Evolutionary conservation across 306 rosid genomes (phyloP), one percentile per base, ranked within the genome.

Genomic region (Cicer judaicum): DNA sequence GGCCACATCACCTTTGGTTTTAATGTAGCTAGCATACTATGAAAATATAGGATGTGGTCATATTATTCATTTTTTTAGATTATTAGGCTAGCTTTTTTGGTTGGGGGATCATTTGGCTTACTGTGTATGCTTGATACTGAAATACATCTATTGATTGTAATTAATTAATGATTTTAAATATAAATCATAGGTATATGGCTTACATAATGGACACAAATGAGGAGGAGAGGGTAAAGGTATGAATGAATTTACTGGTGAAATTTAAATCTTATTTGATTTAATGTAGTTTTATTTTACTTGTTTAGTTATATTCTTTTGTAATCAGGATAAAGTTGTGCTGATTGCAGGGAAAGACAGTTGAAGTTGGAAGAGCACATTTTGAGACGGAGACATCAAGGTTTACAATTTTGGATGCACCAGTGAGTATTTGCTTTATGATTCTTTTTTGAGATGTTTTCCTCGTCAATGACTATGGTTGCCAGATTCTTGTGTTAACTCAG

Each of bases 171-270:
- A 57, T 59, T 65, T 52, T 55, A 40, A 64, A 49, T 78, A 57
- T 55, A 52, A 81, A 48, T 81, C 64, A 7, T 74, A 94, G 98
- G 98, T 94, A 91, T 68, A 94, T 94, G 98, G 98, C 98, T 0
- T 94, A 88, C 81, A 91, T 94, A 75, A 94, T 94, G 98, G 98
- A 94, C 85, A 94, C 98, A 36, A 94, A 94, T 74, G 97, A 94
- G 71, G 97, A 94, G 79, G 98, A 94, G 85, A 91, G 98, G 80
- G 83, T 49, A 19, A 94, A 91, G 96, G 98, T 91, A 85, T 15
- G 85, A 9, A 67, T 21, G 42, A n/a, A 38, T 74, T 19, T 47
- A 53, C 63, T 42, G 59, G 46, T 59, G 8, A 62, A 64, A 53
- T 14, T 68, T 18, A 65, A 39, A 5, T 57, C 5, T 68, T n/a